Percentiles rank a stretch among this genome's conserved stretches.
Conservation (phyloP, 176 grass and related monocot species). For the Cymbopogon citratus region DNA sequence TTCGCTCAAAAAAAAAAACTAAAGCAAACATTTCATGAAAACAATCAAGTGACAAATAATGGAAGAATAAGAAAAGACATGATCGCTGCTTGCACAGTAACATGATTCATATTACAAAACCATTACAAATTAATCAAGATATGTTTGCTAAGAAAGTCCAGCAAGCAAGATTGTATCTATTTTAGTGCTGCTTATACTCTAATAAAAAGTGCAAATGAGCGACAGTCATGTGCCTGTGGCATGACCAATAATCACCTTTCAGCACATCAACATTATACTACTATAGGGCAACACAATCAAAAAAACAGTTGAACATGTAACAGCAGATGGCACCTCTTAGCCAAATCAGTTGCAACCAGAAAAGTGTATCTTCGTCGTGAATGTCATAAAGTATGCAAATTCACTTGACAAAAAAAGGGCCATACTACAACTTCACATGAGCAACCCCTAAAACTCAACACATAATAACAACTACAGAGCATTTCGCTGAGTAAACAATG, state of each 20-base stretch:
- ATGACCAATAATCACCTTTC: conserved; percentile 28
- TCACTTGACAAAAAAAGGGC: conserved; percentile 41
- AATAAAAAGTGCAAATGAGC: neutral
- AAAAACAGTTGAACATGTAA: conserved; percentile 9
- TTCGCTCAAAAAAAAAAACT: too few species aligned
- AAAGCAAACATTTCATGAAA: neutral
- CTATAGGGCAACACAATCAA: neutral
- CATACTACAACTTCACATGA: conserved; percentile 57
- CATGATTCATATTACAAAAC: neutral
- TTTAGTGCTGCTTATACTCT: neutral
- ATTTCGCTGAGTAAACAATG: conserved; percentile 44
- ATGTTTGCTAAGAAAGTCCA: conserved; percentile 12
- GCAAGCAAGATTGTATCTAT: neutral
- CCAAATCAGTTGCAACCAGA: conserved; percentile 32
- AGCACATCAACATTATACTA: conserved; percentile 19
- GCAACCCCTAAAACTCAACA: conserved; percentile 51
- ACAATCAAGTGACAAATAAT: neutral
- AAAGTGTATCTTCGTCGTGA: conserved; percentile 35
- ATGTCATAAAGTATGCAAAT: conserved; percentile 52
- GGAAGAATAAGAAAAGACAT: neutral
- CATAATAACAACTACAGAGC: conserved; percentile 56
- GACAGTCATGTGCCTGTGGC: neutral
- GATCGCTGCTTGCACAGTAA: neutral
- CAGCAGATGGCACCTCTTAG: conserved; percentile 1
- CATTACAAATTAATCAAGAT: neutral